Percentiles rank a stretch among this genome's conserved stretches.
These are phyloP conservation scores for Penicillium nucicola DNA, from an alignment of 495 filamentous ascomycete genomes.

Conservation along the genomic window DNA sequence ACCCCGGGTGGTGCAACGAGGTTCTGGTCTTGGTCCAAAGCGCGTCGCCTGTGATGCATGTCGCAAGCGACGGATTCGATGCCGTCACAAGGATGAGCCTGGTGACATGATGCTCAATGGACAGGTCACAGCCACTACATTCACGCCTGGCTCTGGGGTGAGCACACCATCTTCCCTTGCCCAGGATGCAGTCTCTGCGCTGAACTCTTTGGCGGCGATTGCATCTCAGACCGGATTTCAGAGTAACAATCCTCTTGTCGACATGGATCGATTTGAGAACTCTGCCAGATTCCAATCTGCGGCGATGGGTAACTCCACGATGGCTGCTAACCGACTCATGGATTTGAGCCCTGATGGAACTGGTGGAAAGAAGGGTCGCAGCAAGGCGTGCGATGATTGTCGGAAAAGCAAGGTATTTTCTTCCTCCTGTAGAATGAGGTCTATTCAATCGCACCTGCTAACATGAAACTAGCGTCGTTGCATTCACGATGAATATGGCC, in stretches of 20 bases:
- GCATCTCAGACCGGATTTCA: constrained; percentile 39
- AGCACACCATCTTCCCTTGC: constrained; percentile 35
- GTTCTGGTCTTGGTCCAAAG: constrained; percentile 48
- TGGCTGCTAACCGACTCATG: constrained; percentile 22
- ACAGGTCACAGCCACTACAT: constrained; percentile 27
- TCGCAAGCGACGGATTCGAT: constrained; percentile 51
- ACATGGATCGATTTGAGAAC: constrained; percentile 28
- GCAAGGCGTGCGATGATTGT: constrained; percentile 64
- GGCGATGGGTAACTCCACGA: constrained; percentile 28
- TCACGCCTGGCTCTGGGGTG: constrained; percentile 28
- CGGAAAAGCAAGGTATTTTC: constrained; percentile 62
- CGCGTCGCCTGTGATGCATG: constrained; percentile 54
- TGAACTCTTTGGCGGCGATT: constrained; percentile 44
- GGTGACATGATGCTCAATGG: constrained; percentile 27
- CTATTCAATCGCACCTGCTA: background rate
- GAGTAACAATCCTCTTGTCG: constrained; percentile 18
- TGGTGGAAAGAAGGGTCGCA: constrained; percentile 51
- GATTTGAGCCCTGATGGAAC: constrained; percentile 37
- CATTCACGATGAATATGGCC: constrained; percentile 63
- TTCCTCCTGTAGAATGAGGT: background rate
- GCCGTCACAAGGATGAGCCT: constrained; percentile 51
- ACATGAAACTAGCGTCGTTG: constrained; percentile 54
- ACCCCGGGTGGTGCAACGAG: constrained; percentile 30
- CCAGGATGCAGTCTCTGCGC: constrained; percentile 43
- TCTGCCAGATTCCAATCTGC: constrained; percentile 25